Conservation (phyloP, 371 early-diverging fungal genomes). For the Mucor piriformis region DNA sequence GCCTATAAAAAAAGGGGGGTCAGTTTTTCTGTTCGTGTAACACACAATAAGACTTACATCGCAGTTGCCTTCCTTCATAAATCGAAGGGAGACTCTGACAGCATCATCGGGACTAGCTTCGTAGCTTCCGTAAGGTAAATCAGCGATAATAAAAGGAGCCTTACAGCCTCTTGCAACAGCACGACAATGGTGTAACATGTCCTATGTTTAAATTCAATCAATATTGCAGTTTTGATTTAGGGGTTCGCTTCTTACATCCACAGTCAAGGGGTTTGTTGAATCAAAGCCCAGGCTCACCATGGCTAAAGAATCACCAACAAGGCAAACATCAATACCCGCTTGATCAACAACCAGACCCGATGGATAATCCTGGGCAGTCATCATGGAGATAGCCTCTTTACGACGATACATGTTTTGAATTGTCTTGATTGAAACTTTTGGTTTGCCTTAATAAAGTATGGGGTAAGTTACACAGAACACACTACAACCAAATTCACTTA, state of each 20-base stretch:
- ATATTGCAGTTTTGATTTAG: too few relatives aligned
- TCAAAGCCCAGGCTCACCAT: constrained; percentile 94
- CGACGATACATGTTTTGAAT: constrained; percentile 73
- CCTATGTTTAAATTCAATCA: too few relatives aligned
- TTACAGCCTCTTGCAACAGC: constrained; percentile 87
- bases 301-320: constrained; percentile 95
- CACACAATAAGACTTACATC: constrained; percentile 55
- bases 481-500: too few relatives aligned
- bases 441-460: constrained; percentile 35
- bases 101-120: constrained; percentile 78
- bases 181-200: constrained; percentile 94
- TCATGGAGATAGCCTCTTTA: constrained; percentile 77
- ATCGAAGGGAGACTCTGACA: constrained; percentile 74
- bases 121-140: constrained; percentile 94
- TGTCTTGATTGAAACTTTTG: constrained; percentile 85
- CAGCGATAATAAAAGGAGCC: constrained; percentile 79
- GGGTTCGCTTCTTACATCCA: constrained; percentile 83
- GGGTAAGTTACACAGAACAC: constrained; percentile 19
- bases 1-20: constrained; percentile 49
- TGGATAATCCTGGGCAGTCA: constrained; percentile 92
- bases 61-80: constrained; percentile 86
- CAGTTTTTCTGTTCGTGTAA: background rate
- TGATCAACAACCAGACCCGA: constrained; percentile 83
- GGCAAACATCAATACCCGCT: constrained; percentile 81
- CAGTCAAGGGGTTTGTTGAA: constrained; percentile 83